Conservation (phyloP, 345 rosid species). For the Citrus hindsii region DNA sequence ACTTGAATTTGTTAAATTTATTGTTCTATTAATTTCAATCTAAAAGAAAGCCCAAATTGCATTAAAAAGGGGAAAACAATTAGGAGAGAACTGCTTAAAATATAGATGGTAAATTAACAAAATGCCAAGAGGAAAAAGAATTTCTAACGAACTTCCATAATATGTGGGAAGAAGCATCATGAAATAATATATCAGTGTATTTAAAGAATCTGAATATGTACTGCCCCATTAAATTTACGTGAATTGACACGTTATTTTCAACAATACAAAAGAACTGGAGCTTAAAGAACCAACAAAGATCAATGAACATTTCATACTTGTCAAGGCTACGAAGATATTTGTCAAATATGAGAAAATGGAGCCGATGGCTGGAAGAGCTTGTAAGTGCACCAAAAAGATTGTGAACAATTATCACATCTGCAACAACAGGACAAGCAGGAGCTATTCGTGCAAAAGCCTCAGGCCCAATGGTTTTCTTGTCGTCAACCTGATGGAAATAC, state of each 20-base stretch:
- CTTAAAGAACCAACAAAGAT: constrained; percentile 6
- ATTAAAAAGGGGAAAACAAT: neutral
- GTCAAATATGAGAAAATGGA: constrained; percentile 87
- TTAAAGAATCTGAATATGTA: neutral
- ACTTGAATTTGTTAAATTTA: neutral
- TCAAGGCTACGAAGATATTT: constrained; percentile 86
- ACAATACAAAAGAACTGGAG: neutral
- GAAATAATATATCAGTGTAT: neutral
- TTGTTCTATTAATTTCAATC: neutral
- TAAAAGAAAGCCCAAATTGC: neutral
- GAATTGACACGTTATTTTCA: neutral
- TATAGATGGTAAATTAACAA: neutral
- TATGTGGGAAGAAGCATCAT: neutral
- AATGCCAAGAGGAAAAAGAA: neutral
- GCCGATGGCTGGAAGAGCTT: constrained; percentile 56
- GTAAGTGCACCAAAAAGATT: constrained; percentile 91
- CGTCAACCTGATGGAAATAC: constrained; percentile 57
- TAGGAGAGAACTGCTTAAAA: neutral
- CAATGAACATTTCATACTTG: constrained; percentile 55
- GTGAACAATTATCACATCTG: constrained; percentile 77
- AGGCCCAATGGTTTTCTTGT: constrained; percentile 67
- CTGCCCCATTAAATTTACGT: neutral
- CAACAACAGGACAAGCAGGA: constrained; percentile 77
- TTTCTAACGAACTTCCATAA: neutral
- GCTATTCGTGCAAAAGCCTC: constrained; percentile 93